phyloP scores from a whole-genome alignment of 345 rosid genomes.

The Salix exigua region DNA sequence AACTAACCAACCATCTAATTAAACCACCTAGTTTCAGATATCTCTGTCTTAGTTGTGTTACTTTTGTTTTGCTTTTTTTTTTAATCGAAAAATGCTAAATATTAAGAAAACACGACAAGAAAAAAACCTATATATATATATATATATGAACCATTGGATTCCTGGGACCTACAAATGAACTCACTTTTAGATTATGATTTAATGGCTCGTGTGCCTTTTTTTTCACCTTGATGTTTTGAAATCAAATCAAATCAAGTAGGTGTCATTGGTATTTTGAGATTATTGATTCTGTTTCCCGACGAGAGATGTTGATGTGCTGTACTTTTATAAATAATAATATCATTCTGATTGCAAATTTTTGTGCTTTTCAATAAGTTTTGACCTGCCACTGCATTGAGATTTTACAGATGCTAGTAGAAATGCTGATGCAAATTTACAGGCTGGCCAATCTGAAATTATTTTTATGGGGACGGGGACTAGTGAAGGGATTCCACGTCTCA shows the following conservation, averaged over 20 bases:
- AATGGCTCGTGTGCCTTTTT: too few species aligned
- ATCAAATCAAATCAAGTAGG: background rate
- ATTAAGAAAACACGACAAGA: too few species aligned
- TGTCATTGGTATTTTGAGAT: background rate
- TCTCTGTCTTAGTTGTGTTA: too few species aligned
- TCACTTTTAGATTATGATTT: too few species aligned
- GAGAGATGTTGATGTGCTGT: background rate
- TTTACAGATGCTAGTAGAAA: conserved; percentile 38
- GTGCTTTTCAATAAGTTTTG: conserved; percentile 3
- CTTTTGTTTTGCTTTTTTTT: too few species aligned
- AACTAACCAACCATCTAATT: too few species aligned
- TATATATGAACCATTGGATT: too few species aligned
- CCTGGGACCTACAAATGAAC: too few species aligned
- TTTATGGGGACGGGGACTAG: conserved; percentile 93
- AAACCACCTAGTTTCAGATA: too few species aligned
- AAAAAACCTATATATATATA: too few species aligned
- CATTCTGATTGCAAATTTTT: background rate
- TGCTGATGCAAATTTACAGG: conserved; percentile 20
- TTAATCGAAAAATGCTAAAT: too few species aligned
- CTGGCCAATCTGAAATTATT: conserved; percentile 60
- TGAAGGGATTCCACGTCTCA: conserved; percentile 92
- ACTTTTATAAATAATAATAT: background rate
- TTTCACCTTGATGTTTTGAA: too few species aligned
- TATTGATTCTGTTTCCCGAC: background rate
- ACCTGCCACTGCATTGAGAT: conserved; percentile 7